Conservation (phyloP, 768 basidiomycete species). For the Trametes cubensis region DNA sequence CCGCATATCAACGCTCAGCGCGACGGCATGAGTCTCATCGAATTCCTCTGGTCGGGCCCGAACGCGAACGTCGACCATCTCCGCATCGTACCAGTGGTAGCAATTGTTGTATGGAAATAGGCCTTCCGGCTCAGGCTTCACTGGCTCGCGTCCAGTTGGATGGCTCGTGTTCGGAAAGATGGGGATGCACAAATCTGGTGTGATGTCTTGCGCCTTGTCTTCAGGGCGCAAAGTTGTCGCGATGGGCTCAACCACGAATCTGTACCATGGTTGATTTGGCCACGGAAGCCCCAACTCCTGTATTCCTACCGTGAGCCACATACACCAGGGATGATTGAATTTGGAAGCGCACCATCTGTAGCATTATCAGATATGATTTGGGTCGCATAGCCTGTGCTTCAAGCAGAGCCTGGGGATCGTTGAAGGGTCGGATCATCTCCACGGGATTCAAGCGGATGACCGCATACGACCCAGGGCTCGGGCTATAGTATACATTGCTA, state of each 20-base stretch:
- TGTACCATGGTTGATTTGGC: not conserved
- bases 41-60: not conserved
- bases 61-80: not conserved
- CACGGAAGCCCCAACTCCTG: not conserved
- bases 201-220: not conserved
- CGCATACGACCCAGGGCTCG: not conserved
- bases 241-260: not conserved
- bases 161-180: not conserved
- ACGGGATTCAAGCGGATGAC: not conserved
- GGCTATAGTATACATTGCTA: not conserved
- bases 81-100: constrained; percentile 9
- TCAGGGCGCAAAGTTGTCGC: constrained; percentile 2
- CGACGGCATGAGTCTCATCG: not conserved
- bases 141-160: not conserved
- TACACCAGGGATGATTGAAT: too few species aligned
- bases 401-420: not conserved
- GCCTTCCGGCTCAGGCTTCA: not conserved
- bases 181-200: constrained; percentile 3
- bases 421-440: not conserved
- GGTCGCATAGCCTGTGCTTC: not conserved
- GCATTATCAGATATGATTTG: not conserved
- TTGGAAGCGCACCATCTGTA: not conserved
- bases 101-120: constrained; percentile 12
- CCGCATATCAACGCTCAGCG: not conserved
- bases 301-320: not conserved